These are phyloP conservation scores for Alternaria brassicae DNA, from an alignment of 2,329 filamentous ascomycete genomes.

Conservation along the genomic window DNA sequence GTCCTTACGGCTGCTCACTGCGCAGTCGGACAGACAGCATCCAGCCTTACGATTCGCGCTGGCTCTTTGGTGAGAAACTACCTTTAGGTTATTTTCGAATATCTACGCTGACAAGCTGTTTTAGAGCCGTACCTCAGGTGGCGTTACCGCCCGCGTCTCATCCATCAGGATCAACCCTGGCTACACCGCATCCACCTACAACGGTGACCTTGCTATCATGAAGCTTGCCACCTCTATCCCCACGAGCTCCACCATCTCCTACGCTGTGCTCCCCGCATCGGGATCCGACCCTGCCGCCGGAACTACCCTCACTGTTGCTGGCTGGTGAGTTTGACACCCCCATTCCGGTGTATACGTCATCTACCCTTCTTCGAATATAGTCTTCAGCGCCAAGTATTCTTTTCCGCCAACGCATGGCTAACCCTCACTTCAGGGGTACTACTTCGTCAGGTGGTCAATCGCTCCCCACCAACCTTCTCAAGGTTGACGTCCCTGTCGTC, in stretches of 20 bases:
- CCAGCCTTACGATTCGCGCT: slow-evolving; percentile 22
- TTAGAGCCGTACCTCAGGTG: slow-evolving; percentile 27
- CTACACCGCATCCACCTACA: slow-evolving; percentile 22
- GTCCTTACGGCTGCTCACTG: slow-evolving; percentile 42
- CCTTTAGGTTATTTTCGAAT: neutral
- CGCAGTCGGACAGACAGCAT: slow-evolving; percentile 12
- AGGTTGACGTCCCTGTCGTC: slow-evolving; percentile 39
- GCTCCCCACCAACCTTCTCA: slow-evolving; percentile 27
- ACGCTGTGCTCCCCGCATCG: slow-evolving; percentile 29
- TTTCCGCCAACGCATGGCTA: neutral
- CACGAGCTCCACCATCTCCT: slow-evolving; percentile 32
- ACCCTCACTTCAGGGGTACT: neutral
- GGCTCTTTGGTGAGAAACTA: slow-evolving; percentile 19
- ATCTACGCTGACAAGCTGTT: neutral
- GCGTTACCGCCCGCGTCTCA: slow-evolving; percentile 27
- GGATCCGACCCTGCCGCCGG: slow-evolving; percentile 34
- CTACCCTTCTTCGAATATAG: neutral
- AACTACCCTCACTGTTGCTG: slow-evolving; percentile 30
- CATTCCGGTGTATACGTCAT: neutral
- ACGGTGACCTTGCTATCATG: slow-evolving; percentile 37
- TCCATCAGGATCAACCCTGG: slow-evolving; percentile 30
- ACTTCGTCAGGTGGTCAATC: neutral
- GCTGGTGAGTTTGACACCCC: slow-evolving; percentile 18
- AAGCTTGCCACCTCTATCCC: slow-evolving; percentile 34
- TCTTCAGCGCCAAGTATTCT: neutral